Evolutionary conservation across 2,329 filamentous ascomycete genomes (phyloP), one percentile per base, ranked within the genome.

Genomic region (Colletotrichum spaethianum): DNA sequence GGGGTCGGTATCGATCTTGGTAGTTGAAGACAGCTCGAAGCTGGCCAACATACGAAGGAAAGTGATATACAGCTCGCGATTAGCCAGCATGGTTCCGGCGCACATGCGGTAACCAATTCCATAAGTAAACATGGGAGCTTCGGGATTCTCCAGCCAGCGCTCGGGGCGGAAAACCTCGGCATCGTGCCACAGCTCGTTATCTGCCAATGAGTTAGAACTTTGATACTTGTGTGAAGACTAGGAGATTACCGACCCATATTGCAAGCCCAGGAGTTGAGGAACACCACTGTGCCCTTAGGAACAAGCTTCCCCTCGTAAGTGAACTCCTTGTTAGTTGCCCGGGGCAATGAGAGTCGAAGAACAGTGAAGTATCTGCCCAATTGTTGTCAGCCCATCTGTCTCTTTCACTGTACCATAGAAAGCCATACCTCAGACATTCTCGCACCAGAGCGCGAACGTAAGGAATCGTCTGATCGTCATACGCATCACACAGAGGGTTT

Each of bases 381-480:
- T 6, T 2, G 12, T 14, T 2, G 57, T 60, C 16, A 46, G 8
- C 12, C 4, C 89, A 12, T 52, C 36, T 18, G 74, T 66, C 28
- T 72, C 72, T 23, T 66, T 44, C 2, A 63, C 61, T 20, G 0
- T 5, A 0, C 12, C 11, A 3, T 3, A 1, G n/a, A 26, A 16
- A 12, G 3, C n/a, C 28, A 12, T 40, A 72, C 69, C 69, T 72
- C 0, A 96, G 85, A 1, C 92, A 90, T 78, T 96, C 94, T 78
- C 95, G 95, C 73, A 93, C 92, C 7, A 96, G 82, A 0, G 93
- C 93, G 0, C 92, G 93, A 72, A 96, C 85, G 79, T 95, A 96
- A 0, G 92, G 90, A 0, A 94, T 87, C 77, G 93, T 94, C 77
- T 95, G 93, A 78, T 95, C 93, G 89, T 78, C 0, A 94, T 86